A percentile compares a stretch with the other conserved stretches of the same genome.
phyloP scores from a whole-genome alignment of 1,139 yeast genomes.

The Blastobotrys aristatus region DNA sequence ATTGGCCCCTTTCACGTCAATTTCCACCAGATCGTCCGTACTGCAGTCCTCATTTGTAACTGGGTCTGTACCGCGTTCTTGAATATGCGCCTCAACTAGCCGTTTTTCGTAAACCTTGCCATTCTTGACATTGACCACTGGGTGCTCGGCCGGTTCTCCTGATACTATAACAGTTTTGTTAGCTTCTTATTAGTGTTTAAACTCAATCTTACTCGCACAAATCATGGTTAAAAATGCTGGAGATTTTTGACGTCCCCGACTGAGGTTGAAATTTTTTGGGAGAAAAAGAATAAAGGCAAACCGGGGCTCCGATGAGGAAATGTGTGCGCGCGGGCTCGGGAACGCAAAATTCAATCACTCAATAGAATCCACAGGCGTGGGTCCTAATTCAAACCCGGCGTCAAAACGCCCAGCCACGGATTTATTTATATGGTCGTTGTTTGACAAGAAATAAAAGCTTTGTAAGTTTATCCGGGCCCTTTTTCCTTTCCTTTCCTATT shows the following conservation, averaged over 20 bases:
- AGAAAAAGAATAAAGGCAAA: not conserved
- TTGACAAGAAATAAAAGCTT: too few relatives aligned
- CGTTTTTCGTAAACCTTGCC: slow-evolving; percentile 61
- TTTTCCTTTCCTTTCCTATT: too few relatives aligned
- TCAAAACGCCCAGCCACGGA: too few relatives aligned
- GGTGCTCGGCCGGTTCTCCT: slow-evolving; percentile 60
- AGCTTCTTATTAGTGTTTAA: not conserved
- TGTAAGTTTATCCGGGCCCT: too few relatives aligned
- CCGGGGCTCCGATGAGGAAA: too few relatives aligned
- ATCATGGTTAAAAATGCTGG: slow-evolving; percentile 19
- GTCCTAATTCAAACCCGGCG: too few relatives aligned
- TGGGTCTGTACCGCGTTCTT: slow-evolving; percentile 72
- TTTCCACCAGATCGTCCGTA: slow-evolving; percentile 52
- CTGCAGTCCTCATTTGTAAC: slow-evolving; percentile 57
- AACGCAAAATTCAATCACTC: too few relatives aligned
- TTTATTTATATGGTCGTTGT: too few relatives aligned
- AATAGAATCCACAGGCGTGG: too few relatives aligned
- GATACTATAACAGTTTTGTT: slow-evolving; percentile 40
- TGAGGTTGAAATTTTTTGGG: not conserved
- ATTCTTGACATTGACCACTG: slow-evolving; percentile 55
- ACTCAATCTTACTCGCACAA: slow-evolving; percentile 35
- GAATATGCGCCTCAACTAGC: slow-evolving; percentile 57
- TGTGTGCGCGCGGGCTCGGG: too few relatives aligned
- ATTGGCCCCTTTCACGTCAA: slow-evolving; percentile 25
- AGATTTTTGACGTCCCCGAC: not conserved